phyloP scores from a whole-genome alignment of 352 stramenopile species.

The Thalassiosira ordinaria region DNA sequence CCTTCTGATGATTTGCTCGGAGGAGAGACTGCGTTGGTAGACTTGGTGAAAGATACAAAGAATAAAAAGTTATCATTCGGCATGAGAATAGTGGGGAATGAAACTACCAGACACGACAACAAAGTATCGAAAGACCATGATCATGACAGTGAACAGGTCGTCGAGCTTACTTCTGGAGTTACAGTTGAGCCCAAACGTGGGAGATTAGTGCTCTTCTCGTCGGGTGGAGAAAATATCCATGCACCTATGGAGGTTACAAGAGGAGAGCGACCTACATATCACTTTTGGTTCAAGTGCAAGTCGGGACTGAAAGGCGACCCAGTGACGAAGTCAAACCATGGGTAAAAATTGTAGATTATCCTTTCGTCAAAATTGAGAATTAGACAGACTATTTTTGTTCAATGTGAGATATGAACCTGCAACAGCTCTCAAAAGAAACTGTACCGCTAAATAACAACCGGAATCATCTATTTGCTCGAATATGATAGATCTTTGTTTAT shows the following conservation, averaged over 20 bases:
- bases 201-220: slow-evolving; percentile 9
- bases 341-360: too few species aligned
- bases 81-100: background rate
- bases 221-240: slow-evolving; percentile 8
- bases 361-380: too few species aligned
- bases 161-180: background rate
- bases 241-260: slow-evolving; percentile 1
- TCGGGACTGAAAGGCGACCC: too few species aligned
- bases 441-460: too few species aligned
- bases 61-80: background rate
- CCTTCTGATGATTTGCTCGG: background rate
- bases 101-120: background rate
- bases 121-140: background rate
- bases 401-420: too few species aligned
- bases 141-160: background rate
- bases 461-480: too few species aligned
- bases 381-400: too few species aligned
- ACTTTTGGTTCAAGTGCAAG: slow-evolving; percentile 17
- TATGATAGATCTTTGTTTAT: too few species aligned
- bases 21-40: slow-evolving; percentile 9
- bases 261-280: background rate
- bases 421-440: too few species aligned
- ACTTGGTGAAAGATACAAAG: background rate
- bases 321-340: too few species aligned
- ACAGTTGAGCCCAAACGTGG: slow-evolving; percentile 8